phyloP scores from a whole-genome alignment of 371 early-diverging fungal species.

The Fennellomyces sp. region DNA sequence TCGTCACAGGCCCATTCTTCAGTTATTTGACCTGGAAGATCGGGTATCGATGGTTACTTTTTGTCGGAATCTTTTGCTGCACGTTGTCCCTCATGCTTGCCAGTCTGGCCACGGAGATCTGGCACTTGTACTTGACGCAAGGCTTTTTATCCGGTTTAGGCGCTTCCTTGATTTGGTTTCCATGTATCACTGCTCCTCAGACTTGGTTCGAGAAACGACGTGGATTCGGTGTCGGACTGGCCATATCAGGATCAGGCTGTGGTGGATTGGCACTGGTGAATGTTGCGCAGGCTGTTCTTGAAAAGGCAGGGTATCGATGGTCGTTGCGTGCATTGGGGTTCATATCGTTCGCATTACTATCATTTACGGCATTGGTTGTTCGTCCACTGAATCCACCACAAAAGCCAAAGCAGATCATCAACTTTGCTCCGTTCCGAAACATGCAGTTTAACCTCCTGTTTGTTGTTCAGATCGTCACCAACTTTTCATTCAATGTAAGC shows the following conservation, averaged over 20 bases:
- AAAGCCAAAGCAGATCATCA: constrained; percentile 12
- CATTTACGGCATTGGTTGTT: constrained; percentile 46
- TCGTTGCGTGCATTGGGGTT: constrained; percentile 68
- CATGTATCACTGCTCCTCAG: constrained; percentile 64
- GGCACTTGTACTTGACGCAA: constrained; percentile 28
- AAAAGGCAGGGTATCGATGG: constrained; percentile 55
- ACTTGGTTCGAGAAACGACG: constrained; percentile 72
- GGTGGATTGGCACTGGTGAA: constrained; percentile 64
- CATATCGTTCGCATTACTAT: constrained; percentile 48
- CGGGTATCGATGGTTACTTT: constrained; percentile 57
- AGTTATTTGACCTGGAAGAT: constrained; percentile 48
- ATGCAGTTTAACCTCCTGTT: constrained; percentile 33
- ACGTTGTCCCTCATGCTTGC: constrained; percentile 62
- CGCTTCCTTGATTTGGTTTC: constrained; percentile 65
- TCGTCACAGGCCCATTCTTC: constrained; percentile 43
- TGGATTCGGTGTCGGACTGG: constrained; percentile 71
- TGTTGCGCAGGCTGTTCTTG: constrained; percentile 46
- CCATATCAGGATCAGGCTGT: constrained; percentile 42
- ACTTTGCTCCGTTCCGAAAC: constrained; percentile 35
- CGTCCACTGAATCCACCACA: constrained; percentile 44
- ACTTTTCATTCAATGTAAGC: constrained; percentile 44
- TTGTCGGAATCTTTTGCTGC: constrained; percentile 47
- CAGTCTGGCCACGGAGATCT: constrained; percentile 54
- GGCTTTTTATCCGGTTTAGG: constrained; percentile 55
- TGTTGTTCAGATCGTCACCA: constrained; percentile 35